phyloP scores from a whole-genome alignment of 805 yeast genomes.

The Myxozyma neglecta region DNA sequence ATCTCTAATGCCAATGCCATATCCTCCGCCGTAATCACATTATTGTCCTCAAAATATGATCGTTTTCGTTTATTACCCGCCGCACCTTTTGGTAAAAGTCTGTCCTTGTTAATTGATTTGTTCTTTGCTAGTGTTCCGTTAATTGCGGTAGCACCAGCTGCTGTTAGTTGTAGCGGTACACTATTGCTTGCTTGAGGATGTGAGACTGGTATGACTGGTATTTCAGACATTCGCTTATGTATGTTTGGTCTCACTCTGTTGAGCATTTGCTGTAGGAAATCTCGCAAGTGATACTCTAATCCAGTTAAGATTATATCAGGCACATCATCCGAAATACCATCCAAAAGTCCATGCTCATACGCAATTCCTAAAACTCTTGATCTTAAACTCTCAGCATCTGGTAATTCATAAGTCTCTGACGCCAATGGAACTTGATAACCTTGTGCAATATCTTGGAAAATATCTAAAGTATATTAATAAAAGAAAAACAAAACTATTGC shows the following conservation, averaged over 20 bases:
- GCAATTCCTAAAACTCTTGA: slow-evolving; percentile 76
- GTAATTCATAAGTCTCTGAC: slow-evolving; percentile 74
- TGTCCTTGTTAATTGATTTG: neutral
- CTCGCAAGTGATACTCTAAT: slow-evolving; percentile 74
- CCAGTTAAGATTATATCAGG: slow-evolving; percentile 80
- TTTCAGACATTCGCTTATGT: slow-evolving; percentile 38
- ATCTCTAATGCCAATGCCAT: slow-evolving; percentile 38
- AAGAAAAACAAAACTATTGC: neutral
- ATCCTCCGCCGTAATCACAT: slow-evolving; percentile 40
- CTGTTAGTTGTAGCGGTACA: neutral
- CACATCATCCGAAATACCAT: slow-evolving; percentile 72
- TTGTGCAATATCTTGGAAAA: slow-evolving; percentile 90
- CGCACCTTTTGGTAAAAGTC: neutral
- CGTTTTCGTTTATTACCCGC: slow-evolving; percentile 6
- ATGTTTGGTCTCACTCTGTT: slow-evolving; percentile 68
- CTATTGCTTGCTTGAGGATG: neutral
- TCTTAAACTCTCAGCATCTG: slow-evolving; percentile 70
- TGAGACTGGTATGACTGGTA: slow-evolving; percentile 1
- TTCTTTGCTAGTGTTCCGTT: neutral
- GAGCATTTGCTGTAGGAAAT: slow-evolving; percentile 69
- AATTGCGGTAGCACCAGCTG: neutral
- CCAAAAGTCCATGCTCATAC: slow-evolving; percentile 85
- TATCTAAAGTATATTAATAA: slow-evolving; percentile 41
- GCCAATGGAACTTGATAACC: slow-evolving; percentile 81
- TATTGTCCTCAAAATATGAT: slow-evolving; percentile 34